A percentile compares a stretch with the other conserved stretches of the same genome.
These are phyloP conservation scores for Pseudopithomyces maydicus DNA, from an alignment of 2,329 filamentous ascomycete species.

Conservation along the genomic window DNA sequence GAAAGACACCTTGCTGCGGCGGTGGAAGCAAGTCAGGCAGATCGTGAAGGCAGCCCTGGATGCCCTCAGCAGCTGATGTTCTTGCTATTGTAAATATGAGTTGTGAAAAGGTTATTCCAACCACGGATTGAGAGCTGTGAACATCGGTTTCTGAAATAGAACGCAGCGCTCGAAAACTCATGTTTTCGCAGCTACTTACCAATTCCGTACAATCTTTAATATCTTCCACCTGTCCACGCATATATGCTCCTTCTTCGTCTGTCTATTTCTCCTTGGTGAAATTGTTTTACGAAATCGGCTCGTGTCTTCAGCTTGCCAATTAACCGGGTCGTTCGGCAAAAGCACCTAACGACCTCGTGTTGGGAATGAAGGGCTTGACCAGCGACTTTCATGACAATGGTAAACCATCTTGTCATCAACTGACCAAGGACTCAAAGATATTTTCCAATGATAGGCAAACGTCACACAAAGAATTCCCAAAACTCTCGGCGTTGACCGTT, in stretches of 20 bases:
- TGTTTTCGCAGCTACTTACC: not conserved
- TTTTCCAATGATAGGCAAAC: not conserved
- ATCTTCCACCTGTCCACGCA: no score
- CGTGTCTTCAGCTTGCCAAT: not conserved
- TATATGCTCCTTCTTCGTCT: no score
- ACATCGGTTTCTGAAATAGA: no score
- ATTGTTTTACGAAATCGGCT: no score
- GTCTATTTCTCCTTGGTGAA: no score
- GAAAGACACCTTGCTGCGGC: conserved; percentile 27
- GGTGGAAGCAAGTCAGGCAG: conserved; percentile 47
- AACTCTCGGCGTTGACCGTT: not conserved
- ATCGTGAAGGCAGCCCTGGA: conserved; percentile 22
- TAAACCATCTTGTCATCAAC: no score
- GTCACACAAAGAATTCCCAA: not conserved
- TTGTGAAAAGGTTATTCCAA: no score
- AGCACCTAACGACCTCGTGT: not conserved
- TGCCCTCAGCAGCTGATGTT: not conserved
- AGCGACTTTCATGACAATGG: not conserved
- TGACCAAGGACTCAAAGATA: no score
- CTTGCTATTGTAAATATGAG: no score
- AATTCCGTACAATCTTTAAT: not conserved
- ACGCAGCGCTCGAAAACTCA: no score
- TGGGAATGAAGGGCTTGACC: not conserved
- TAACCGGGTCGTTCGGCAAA: not conserved
- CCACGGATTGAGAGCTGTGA: no score